phyloP scores from a whole-genome alignment of 2,329 filamentous ascomycete species.

The Ophiosphaerella korrae region DNA sequence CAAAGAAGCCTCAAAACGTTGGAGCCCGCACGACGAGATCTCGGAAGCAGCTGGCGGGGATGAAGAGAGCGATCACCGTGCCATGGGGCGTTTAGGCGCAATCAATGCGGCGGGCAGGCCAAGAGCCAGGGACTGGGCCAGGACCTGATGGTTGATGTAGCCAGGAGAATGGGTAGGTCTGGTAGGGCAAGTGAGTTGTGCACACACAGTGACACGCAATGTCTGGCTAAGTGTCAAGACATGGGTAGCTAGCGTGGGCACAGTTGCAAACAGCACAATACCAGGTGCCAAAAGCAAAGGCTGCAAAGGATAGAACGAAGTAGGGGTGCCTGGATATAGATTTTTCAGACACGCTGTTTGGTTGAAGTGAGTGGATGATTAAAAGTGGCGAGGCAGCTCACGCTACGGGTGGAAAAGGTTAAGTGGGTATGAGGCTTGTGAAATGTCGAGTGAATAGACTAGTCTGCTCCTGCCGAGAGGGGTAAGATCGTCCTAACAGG shows the following conservation, averaged over 20 bases:
- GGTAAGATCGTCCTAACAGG: slow-evolving; percentile 10
- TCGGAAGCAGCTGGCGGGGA: slow-evolving; percentile 40
- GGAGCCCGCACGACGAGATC: slow-evolving; percentile 42
- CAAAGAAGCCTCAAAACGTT: slow-evolving; percentile 41
- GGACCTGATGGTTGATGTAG: slow-evolving; percentile 20
- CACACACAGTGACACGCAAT: slow-evolving; percentile 29
- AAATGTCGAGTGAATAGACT: slow-evolving; percentile 5
- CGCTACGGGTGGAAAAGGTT: slow-evolving; percentile 39
- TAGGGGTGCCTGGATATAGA: slow-evolving; percentile 34
- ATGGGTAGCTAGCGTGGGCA: slow-evolving; percentile 26
- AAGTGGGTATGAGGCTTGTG: slow-evolving; percentile 28
- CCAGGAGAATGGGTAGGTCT: slow-evolving; percentile 17
- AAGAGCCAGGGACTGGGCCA: slow-evolving; percentile 25
- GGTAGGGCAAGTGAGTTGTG: slow-evolving; percentile 28
- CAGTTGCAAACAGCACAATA: slow-evolving; percentile 34
- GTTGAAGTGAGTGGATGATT: slow-evolving; percentile 42
- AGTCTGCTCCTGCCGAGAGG: slow-evolving; percentile 8
- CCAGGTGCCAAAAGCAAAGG: slow-evolving; percentile 40
- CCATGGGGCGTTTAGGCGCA: slow-evolving; percentile 37
- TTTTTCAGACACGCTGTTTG: slow-evolving; percentile 41
- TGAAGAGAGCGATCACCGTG: slow-evolving; percentile 39
- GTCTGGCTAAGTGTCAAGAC: slow-evolving; percentile 28
- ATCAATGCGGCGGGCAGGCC: slow-evolving; percentile 36
- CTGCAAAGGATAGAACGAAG: slow-evolving; percentile 36
- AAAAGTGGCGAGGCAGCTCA: slow-evolving; percentile 47